Percentiles rank a stretch among this genome's conserved stretches.
Conservation (phyloP, 192 early-diverging fungal species). For the Linnemannia elongata region DNA sequence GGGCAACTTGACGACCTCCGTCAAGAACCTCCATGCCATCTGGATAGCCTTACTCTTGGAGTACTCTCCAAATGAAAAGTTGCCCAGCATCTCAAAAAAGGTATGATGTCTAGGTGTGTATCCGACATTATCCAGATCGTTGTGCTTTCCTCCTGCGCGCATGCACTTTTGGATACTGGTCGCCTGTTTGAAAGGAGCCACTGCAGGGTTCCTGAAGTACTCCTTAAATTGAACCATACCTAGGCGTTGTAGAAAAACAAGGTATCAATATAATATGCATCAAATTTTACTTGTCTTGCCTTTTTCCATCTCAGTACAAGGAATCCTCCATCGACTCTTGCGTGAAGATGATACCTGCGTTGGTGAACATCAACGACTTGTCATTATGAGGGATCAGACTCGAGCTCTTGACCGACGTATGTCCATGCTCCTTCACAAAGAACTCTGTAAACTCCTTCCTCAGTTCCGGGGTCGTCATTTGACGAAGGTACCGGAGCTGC, state of each 20-base stretch:
- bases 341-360: constrained; percentile 59
- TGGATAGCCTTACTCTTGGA: constrained; percentile 64
- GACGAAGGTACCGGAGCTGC: constrained; percentile 35
- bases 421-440: constrained; percentile 60
- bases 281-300: not conserved
- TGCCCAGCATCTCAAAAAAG: constrained; percentile 78
- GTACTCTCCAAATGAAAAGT: constrained; percentile 75
- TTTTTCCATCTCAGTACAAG: not conserved
- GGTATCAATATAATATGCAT: not conserved
- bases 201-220: constrained; percentile 63
- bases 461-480: constrained; percentile 61
- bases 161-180: constrained; percentile 68
- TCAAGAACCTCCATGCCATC: constrained; percentile 72
- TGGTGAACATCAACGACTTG: constrained; percentile 69
- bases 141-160: constrained; percentile 71
- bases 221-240: constrained; percentile 74
- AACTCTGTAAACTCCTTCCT: constrained; percentile 60
- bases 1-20: constrained; percentile 65
- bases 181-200: constrained; percentile 61
- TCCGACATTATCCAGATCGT: constrained; percentile 76
- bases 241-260: not conserved
- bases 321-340: not conserved
- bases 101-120: constrained; percentile 75
- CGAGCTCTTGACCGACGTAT: constrained; percentile 58
- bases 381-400: constrained; percentile 71